Evolutionary conservation across 108 stramenopile species (phyloP).

Genomic region (Fistulifera pelliculosa): DNA sequence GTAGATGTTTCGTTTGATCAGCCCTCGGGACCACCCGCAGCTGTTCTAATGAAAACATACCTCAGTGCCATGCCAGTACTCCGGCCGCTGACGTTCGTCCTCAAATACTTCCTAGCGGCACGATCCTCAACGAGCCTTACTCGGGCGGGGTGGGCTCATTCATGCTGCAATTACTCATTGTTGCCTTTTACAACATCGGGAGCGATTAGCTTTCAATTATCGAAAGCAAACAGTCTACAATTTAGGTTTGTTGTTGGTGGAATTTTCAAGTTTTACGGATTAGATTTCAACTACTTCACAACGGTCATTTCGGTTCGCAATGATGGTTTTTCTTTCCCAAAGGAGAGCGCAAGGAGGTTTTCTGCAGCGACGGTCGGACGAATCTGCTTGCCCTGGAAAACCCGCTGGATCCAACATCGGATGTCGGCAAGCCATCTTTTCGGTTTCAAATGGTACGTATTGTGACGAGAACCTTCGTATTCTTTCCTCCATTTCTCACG

Average conservation of each 20-base stretch:
- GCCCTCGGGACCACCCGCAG: constrained; percentile 56
- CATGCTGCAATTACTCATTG: constrained; percentile 84
- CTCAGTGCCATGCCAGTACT: constrained; percentile 79
- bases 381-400: constrained; percentile 79
- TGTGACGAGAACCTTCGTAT: too few relatives aligned
- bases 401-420: constrained; percentile 70
- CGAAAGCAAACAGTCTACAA: constrained; percentile 28
- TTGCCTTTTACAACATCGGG: constrained; percentile 80
- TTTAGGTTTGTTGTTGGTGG: constrained; percentile 78
- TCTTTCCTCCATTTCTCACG: too few relatives aligned
- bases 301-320: constrained; percentile 75
- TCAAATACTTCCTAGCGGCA: constrained; percentile 89
- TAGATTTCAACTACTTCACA: constrained; percentile 84
- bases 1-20: constrained; percentile 89
- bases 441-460: constrained; percentile 35
- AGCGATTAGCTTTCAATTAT: constrained; percentile 33
- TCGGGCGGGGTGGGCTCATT: constrained; percentile 92
- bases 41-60: constrained; percentile 65
- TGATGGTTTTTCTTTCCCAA: constrained; percentile 89
- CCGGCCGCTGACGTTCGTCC: constrained; percentile 84
- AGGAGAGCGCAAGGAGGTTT: constrained; percentile 48
- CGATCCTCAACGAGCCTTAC: constrained; percentile 91
- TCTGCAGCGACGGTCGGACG: constrained; percentile 50
- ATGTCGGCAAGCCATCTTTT: constrained; percentile 76
- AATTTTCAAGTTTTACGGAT: constrained; percentile 90